Evolutionary conservation across 2,329 filamentous ascomycete genomes (phyloP).

Genomic region (Colletotrichum viniferum): DNA sequence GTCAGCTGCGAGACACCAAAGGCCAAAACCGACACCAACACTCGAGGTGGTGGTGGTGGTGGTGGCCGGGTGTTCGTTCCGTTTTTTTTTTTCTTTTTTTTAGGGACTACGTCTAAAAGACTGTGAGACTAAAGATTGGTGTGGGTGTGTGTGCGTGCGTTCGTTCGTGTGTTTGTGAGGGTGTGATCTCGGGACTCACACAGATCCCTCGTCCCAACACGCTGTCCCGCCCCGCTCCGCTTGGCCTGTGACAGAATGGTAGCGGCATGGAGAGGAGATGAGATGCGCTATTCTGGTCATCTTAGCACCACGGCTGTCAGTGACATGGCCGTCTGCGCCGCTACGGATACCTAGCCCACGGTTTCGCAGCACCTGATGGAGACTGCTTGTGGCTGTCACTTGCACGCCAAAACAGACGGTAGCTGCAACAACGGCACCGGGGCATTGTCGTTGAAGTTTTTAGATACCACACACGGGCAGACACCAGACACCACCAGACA

Average conservation of each 20-base stretch:
- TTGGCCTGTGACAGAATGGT: constrained; percentile 8
- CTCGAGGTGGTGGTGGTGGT: not conserved
- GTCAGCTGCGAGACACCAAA: constrained; percentile 1
- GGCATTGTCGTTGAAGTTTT: not conserved
- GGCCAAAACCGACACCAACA: not conserved
- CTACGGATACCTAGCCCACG: not conserved
- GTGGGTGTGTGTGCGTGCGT: not conserved
- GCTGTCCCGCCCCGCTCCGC: constrained; percentile 8
- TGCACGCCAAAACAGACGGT: not conserved
- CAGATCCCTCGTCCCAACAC: constrained; percentile 7
- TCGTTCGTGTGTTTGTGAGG: not conserved
- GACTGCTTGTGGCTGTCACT: not conserved
- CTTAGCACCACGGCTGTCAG: constrained; percentile 1
- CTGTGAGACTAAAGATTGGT: not conserved
- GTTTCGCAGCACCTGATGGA: not conserved
- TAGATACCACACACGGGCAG: not conserved
- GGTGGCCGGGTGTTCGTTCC: not conserved
- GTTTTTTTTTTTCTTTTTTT: not conserved
- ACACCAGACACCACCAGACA: not conserved
- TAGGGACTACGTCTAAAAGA: not conserved
- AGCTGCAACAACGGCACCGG: not conserved
- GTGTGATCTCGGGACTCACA: constrained; percentile 5
- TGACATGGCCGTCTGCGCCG: not conserved
- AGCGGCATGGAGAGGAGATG: constrained; percentile 4
- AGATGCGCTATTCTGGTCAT: constrained; percentile 16